Percentiles rank a stretch among this genome's conserved stretches.
These are phyloP conservation scores for Xylaria palmicola DNA, from an alignment of 495 filamentous ascomycete species.

Conservation along the genomic window DNA sequence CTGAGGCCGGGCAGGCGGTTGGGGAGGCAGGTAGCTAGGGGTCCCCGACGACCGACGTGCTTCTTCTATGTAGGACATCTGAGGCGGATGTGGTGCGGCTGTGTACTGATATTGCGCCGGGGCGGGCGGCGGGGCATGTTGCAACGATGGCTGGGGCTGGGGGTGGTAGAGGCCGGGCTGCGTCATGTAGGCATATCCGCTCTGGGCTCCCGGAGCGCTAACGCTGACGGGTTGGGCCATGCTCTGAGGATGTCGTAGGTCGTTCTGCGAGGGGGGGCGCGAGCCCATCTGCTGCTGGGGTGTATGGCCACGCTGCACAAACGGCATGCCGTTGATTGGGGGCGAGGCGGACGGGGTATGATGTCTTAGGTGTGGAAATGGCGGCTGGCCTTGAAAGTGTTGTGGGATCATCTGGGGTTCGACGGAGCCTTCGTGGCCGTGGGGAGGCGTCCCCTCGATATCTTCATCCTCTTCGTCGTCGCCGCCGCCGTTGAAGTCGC, in stretches of 20 bases:
- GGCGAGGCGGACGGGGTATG: constrained; percentile 84
- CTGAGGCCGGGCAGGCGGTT: constrained; percentile 16
- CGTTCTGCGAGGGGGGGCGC: constrained; percentile 79
- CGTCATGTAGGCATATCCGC: constrained; percentile 81
- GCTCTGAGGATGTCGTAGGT: constrained; percentile 69
- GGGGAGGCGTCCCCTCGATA: constrained; percentile 69
- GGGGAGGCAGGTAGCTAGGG: constrained; percentile 49
- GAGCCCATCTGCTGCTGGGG: constrained; percentile 71
- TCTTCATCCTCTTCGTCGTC: constrained; percentile 89
- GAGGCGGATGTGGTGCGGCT: constrained; percentile 35
- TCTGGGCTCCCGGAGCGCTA: constrained; percentile 42
- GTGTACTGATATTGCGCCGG: constrained; percentile 53
- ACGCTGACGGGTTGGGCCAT: constrained; percentile 63
- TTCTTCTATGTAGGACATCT: constrained; percentile 68
- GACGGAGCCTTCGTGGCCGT: constrained; percentile 48
- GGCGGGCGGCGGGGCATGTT: constrained; percentile 50
- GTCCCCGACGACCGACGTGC: constrained; percentile 62
- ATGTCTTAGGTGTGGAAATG: constrained; percentile 77
- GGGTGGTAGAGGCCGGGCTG: constrained; percentile 82
- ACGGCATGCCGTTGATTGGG: constrained; percentile 80
- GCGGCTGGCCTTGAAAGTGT: constrained; percentile 72
- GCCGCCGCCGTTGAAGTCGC: constrained; percentile 83
- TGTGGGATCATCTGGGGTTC: constrained; percentile 64
- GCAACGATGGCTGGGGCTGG: constrained; percentile 46
- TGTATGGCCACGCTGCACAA: constrained; percentile 69